These are phyloP conservation scores for Myrica gale DNA, from an alignment of 306 rosid species.

Conservation along the genomic window DNA sequence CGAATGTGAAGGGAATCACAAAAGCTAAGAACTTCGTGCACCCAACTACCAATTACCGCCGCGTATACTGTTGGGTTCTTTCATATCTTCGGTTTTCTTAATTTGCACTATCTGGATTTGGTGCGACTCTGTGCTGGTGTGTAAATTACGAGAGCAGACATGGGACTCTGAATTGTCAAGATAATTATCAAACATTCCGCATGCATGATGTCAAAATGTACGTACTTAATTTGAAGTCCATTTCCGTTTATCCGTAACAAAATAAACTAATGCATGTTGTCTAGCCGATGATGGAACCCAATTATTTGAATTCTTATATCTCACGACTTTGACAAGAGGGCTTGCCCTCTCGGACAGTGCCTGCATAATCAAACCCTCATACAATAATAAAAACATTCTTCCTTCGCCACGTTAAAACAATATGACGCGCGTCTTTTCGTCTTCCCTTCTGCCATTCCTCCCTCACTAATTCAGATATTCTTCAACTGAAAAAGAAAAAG, in stretches of 20 bases:
- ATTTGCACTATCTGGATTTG: neutral
- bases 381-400: too few species aligned
- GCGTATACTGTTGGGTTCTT: neutral
- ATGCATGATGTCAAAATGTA: neutral
- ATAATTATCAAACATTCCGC: neutral
- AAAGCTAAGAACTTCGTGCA: slow-evolving; percentile 43
- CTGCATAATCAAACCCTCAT: too few species aligned
- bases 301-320: neutral
- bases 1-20: slow-evolving; percentile 47
- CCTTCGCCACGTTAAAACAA: too few species aligned
- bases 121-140: neutral
- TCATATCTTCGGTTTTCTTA: neutral
- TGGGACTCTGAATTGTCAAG: neutral
- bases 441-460: neutral
- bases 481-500: neutral
- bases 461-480: neutral
- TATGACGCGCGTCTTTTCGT: neutral
- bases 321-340: too few species aligned
- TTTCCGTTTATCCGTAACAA: too few species aligned
- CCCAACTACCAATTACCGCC: slow-evolving; percentile 16
- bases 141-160: neutral
- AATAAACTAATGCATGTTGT: neutral
- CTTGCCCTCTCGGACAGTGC: too few species aligned
- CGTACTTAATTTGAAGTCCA: neutral
- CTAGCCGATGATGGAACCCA: neutral